Conservation (phyloP, 2,329 filamentous ascomycete species). For the Trichothecium sympodiale region DNA sequence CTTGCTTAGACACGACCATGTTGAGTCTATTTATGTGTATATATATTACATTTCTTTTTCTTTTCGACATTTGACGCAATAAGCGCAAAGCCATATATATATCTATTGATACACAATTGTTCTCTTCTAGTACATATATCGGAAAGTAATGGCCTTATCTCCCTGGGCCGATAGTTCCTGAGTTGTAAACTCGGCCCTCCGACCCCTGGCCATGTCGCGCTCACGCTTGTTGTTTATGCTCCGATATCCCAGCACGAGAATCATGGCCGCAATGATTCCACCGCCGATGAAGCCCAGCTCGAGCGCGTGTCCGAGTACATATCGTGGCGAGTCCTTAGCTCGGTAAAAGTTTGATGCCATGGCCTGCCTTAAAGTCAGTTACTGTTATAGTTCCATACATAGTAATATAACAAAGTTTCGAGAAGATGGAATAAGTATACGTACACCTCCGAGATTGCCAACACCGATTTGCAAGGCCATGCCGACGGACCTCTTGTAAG, state of each 20-base stretch:
- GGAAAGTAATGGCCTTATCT: conserved; percentile 48
- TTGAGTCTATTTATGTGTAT: too few species aligned
- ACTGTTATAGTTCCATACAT: background rate
- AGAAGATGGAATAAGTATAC: conserved; percentile 8
- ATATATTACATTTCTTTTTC: background rate
- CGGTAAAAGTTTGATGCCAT: conserved; percentile 67
- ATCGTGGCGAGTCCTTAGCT: conserved; percentile 33
- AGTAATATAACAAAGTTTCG: background rate
- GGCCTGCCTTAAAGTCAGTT: conserved; percentile 25
- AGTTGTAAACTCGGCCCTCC: conserved; percentile 1
- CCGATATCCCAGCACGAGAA: conserved; percentile 39
- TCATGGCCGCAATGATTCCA: conserved; percentile 31
- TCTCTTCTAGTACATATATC: conserved; percentile 36
- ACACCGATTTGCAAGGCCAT: conserved; percentile 55
- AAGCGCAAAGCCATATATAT: too few species aligned
- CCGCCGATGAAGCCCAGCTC: conserved; percentile 36
- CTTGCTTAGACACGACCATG: conserved; percentile 1
- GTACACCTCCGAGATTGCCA: conserved; percentile 44
- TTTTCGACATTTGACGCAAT: background rate
- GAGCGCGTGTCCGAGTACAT: conserved; percentile 36
- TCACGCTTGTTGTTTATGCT: conserved; percentile 47
- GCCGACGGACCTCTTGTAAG: conserved; percentile 52
- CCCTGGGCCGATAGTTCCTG: conserved; percentile 45
- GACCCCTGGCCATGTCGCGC: conserved; percentile 26
- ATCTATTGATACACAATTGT: too few species aligned